Percentiles rank a stretch among this genome's conserved stretches.
These are phyloP conservation scores for Teunomyces kruisii DNA, from an alignment of 805 yeast genomes.

Conservation along the genomic window DNA sequence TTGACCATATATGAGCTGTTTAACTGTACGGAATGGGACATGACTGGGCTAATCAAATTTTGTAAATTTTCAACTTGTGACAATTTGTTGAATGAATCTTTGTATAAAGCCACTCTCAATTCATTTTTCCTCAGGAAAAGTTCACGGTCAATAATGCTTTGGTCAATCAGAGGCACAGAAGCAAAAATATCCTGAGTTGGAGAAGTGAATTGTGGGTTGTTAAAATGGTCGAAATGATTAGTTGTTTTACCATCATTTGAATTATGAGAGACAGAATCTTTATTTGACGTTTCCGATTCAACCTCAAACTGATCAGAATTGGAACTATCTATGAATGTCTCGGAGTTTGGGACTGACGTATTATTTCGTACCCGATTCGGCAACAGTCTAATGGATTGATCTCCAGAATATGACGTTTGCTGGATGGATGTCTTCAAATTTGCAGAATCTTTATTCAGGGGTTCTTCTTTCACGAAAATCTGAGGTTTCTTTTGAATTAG, in stretches of 20 bases:
- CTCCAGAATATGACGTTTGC: not conserved
- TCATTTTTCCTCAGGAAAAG: constrained; percentile 11
- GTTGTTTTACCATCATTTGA: not conserved
- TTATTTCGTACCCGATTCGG: too few species aligned
- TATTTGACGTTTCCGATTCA: not conserved
- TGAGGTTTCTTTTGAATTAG: too few species aligned
- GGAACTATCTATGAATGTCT: not conserved
- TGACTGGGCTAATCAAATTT: not conserved
- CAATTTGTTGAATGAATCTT: constrained; percentile 9
- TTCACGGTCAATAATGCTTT: constrained; percentile 10
- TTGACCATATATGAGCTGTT: not conserved
- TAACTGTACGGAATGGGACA: too few species aligned
- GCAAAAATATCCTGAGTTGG: constrained; percentile 11
- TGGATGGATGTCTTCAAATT: too few species aligned
- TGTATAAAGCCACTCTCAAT: constrained; percentile 11
- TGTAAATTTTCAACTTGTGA: constrained; percentile 5
- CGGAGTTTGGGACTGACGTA: not conserved
- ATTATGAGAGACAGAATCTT: constrained; percentile 2
- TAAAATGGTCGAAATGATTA: not conserved
- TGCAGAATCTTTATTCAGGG: too few species aligned
- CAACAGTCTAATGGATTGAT: too few species aligned
- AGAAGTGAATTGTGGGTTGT: not conserved
- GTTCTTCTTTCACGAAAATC: too few species aligned
- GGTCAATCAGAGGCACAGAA: constrained; percentile 10
- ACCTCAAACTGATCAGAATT: constrained; percentile 1